These are phyloP conservation scores for Backusella tuberculispora DNA, from an alignment of 192 early-diverging fungal species.

Conservation along the genomic window DNA sequence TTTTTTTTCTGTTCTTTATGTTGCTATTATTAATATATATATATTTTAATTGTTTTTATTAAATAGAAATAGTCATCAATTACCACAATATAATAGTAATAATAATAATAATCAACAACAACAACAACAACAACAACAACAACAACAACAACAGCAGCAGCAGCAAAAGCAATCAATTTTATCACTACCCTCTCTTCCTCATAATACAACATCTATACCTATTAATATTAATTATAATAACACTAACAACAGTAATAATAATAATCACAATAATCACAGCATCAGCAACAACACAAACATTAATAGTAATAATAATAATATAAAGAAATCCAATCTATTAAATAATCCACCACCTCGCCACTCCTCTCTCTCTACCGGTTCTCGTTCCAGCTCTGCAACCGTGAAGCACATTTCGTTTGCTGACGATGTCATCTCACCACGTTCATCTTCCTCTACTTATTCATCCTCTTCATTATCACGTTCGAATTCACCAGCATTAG, in stretches of 20 bases:
- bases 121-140: no score
- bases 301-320: neutral
- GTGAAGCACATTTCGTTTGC: neutral
- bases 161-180: neutral
- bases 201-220: neutral
- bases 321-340: neutral
- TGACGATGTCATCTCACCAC: neutral
- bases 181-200: neutral
- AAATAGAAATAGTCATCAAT: neutral
- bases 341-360: constrained; percentile 38
- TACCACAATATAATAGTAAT: neutral
- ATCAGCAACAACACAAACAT: neutral
- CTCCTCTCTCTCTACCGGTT: constrained; percentile 30
- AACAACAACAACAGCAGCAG: neutral
- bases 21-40: no score
- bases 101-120: no score
- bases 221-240: neutral
- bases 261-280: neutral
- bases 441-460: neutral
- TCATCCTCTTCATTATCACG: neutral
- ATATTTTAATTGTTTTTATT: neutral
- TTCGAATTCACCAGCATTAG: neutral
- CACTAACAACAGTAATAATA: neutral
- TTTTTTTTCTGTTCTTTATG: neutral
- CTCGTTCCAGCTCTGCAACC: constrained; percentile 15